A percentile compares a stretch with the other conserved stretches of the same genome.
Conservation (phyloP, 2,329 filamentous ascomycete genomes). For the Neofusicoccum cordaticola region DNA sequence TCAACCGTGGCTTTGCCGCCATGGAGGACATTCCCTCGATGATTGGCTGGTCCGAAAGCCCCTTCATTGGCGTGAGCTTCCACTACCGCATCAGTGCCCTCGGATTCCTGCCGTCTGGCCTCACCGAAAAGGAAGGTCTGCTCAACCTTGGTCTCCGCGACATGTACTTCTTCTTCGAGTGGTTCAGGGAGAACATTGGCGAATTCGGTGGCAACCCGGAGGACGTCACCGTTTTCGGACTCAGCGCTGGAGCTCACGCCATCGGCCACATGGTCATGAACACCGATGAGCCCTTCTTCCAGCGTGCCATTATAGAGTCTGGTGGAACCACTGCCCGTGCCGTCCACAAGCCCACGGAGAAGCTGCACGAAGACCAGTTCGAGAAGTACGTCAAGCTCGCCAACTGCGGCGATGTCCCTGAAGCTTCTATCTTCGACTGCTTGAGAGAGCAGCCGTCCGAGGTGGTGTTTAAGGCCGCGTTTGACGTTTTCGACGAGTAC, state of each 20-base stretch:
- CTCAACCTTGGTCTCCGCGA: slow-evolving; percentile 26
- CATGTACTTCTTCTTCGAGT: slow-evolving; percentile 37
- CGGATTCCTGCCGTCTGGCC: slow-evolving; percentile 18
- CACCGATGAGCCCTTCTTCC: slow-evolving; percentile 43
- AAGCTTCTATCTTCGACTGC: slow-evolving; percentile 38
- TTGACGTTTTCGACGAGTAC: slow-evolving; percentile 44
- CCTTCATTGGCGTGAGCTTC: slow-evolving; percentile 53
- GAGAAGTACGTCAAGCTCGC: slow-evolving; percentile 39
- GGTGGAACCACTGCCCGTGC: slow-evolving; percentile 48
- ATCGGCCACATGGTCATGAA: slow-evolving; percentile 67
- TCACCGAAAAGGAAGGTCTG: slow-evolving; percentile 32
- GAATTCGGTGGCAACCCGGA: slow-evolving; percentile 29
- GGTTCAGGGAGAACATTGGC: slow-evolving; percentile 42
- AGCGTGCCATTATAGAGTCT: slow-evolving; percentile 48
- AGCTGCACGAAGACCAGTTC: slow-evolving; percentile 47
- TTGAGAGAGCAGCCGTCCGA: slow-evolving; percentile 41
- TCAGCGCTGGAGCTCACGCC: slow-evolving; percentile 32
- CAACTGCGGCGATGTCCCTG: slow-evolving; percentile 29
- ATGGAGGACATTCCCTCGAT: slow-evolving; percentile 61
- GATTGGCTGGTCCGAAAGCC: slow-evolving; percentile 51
- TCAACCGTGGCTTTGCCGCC: slow-evolving; percentile 41
- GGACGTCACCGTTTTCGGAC: slow-evolving; percentile 25
- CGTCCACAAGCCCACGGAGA: slow-evolving; percentile 40
- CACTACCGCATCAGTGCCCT: slow-evolving; percentile 24
- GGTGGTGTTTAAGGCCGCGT: slow-evolving; percentile 40